Conservation (phyloP, 192 early-diverging fungal genomes). For the Fimicolochytrium jonesii region DNA sequence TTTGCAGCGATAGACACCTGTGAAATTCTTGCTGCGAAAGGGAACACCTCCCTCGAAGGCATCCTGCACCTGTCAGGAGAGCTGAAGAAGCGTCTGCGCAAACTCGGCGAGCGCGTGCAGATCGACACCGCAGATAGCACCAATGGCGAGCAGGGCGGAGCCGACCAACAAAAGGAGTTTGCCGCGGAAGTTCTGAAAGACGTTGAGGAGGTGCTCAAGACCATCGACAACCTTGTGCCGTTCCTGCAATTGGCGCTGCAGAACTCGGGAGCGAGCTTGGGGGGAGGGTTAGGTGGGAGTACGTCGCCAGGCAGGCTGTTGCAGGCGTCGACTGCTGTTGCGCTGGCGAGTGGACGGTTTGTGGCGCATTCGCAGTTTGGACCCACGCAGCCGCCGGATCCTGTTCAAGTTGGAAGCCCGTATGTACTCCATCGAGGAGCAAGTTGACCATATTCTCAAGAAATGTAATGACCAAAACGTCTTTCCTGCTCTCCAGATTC, state of each 20-base stretch:
- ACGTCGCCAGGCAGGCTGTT: constrained; percentile 56
- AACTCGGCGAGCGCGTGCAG: constrained; percentile 3
- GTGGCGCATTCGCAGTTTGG: constrained; percentile 23
- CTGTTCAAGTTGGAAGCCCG: constrained; percentile 7
- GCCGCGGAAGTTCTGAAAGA: constrained; percentile 23
- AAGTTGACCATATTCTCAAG: neutral
- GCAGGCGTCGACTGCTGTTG: constrained; percentile 48
- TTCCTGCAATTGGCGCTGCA: constrained; percentile 50
- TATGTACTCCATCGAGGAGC: neutral
- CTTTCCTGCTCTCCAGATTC: constrained; percentile 40
- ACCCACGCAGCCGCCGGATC: constrained; percentile 11
- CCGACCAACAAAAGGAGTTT: neutral
- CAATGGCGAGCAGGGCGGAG: neutral
- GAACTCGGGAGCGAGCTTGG: constrained; percentile 46
- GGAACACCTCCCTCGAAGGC: constrained; percentile 14
- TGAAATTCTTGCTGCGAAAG: constrained; percentile 18
- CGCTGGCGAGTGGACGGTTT: constrained; percentile 12
- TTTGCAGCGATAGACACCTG: constrained; percentile 14
- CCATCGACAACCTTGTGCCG: constrained; percentile 50
- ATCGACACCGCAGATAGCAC: neutral
- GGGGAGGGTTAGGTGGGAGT: constrained; percentile 34
- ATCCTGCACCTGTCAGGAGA: constrained; percentile 4
- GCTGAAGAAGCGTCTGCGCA: neutral
- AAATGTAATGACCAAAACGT: neutral
- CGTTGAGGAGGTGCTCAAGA: constrained; percentile 27